Evolutionary conservation across 257 asterid species (phyloP).

Genomic region (Penstemon davidsonii): DNA sequence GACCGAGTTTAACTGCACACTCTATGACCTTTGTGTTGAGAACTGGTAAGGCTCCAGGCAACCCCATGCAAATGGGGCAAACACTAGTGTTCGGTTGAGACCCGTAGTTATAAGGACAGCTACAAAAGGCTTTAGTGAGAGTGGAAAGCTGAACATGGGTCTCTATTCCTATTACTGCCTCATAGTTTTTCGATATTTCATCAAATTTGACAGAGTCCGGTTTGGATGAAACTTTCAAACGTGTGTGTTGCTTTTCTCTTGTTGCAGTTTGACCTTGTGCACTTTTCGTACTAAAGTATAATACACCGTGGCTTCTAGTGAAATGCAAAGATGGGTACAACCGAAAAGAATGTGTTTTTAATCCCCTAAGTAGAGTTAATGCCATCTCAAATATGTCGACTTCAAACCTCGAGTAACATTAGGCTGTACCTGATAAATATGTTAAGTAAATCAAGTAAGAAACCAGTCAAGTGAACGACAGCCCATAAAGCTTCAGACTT

Average conservation of each 20-base stretch:
- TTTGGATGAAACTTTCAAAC: conserved; percentile 42
- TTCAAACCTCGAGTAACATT: conserved; percentile 26
- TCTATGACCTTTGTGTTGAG: conserved; percentile 85
- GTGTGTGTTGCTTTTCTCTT: conserved; percentile 58
- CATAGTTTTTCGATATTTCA: conserved; percentile 62
- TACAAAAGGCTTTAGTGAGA: conserved; percentile 54
- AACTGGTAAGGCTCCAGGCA: conserved; percentile 97
- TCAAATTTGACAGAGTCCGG: conserved; percentile 43
- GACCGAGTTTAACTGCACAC: conserved; percentile 79
- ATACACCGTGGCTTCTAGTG: conserved; percentile 46
- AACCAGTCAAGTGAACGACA: conserved; percentile 2
- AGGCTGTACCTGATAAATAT: conserved; percentile 25
- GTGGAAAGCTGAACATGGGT: conserved; percentile 89
- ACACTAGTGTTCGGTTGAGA: conserved; percentile 78
- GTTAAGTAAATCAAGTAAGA: neutral
- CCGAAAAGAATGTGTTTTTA: conserved; percentile 50
- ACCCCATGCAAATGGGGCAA: conserved; percentile 94
- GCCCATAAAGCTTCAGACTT: conserved; percentile 5
- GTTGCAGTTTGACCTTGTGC: conserved; percentile 51
- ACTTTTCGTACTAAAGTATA: conserved; percentile 44
- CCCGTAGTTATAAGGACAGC: conserved; percentile 72
- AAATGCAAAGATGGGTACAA: conserved; percentile 58
- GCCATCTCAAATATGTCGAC: conserved; percentile 51
- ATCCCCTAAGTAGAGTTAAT: conserved; percentile 71
- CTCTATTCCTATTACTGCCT: conserved; percentile 89